Percentiles rank a stretch among this genome's conserved stretches.
These are phyloP conservation scores for Mariannaea elegans DNA, from an alignment of 2,329 filamentous ascomycete species.

Conservation along the genomic window DNA sequence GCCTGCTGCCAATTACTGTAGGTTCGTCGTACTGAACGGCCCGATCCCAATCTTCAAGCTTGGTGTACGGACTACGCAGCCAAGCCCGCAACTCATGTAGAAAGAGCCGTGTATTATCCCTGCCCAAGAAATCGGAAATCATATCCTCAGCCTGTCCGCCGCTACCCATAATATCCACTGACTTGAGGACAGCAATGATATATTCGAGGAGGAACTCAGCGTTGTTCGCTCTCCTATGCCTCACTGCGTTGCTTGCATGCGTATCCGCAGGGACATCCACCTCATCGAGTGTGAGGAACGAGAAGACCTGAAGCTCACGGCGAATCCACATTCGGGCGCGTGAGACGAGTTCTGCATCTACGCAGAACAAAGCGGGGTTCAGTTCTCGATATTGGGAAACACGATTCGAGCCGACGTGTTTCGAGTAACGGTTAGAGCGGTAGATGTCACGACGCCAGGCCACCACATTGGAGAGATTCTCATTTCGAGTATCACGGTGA, in stretches of 20 bases:
- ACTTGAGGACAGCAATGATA: conserved; percentile 83
- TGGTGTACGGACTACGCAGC: conserved; percentile 80
- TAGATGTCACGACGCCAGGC: conserved; percentile 76
- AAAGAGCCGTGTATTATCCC: conserved; percentile 77
- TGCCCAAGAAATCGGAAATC: conserved; percentile 79
- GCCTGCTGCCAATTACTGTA: not conserved
- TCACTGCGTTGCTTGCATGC: conserved; percentile 20
- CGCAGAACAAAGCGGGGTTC: conserved; percentile 71
- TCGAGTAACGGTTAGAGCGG: conserved; percentile 73
- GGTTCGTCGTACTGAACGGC: conserved; percentile 72
- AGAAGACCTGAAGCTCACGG: conserved; percentile 84
- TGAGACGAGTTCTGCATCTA: conserved; percentile 73
- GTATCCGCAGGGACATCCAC: conserved; percentile 25
- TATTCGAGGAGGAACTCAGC: conserved; percentile 89
- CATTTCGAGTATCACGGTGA: conserved; percentile 10
- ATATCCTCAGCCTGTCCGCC: conserved; percentile 82
- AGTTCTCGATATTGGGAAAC: conserved; percentile 80
- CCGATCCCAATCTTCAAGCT: conserved; percentile 80
- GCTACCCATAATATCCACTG: conserved; percentile 81
- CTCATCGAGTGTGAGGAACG: conserved; percentile 64
- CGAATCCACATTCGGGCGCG: conserved; percentile 84
- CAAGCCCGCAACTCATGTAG: conserved; percentile 86
- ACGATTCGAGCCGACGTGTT: conserved; percentile 84
- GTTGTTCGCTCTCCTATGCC: conserved; percentile 64
- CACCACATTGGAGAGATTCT: conserved; percentile 28